Conservation (phyloP, 805 yeast species). For the Candida maris region DNA sequence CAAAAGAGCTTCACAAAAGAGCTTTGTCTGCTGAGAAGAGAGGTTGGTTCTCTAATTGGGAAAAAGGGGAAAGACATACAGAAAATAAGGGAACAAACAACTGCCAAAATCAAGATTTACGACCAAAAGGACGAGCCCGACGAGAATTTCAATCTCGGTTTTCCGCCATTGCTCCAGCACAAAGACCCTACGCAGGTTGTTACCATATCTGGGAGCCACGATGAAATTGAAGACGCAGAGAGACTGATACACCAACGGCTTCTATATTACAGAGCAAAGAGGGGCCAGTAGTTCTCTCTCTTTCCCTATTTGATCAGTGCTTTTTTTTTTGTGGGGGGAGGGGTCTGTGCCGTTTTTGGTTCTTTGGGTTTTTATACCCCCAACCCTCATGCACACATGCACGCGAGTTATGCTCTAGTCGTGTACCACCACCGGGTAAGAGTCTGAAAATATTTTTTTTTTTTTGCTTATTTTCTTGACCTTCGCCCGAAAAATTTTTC, state of each 20-base stretch:
- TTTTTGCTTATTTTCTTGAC: conserved; percentile 10
- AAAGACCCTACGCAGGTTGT: conserved; percentile 11
- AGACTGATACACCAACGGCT: conserved; percentile 9
- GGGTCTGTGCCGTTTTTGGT: no score
- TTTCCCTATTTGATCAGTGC: no score
- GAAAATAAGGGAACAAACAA: conserved; percentile 30
- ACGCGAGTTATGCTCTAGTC: not conserved
- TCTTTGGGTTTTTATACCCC: not conserved
- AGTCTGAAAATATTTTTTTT: conserved; percentile 3
- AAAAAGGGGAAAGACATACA: conserved; percentile 38
- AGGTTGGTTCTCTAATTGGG: conserved; percentile 43
- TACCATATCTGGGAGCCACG: conserved; percentile 11
- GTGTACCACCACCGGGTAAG: conserved; percentile 2
- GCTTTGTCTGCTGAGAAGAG: conserved; percentile 25
- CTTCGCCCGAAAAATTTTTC: conserved; percentile 19
- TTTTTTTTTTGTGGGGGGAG: no score
- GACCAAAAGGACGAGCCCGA: conserved; percentile 19
- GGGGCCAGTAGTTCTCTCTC: no score
- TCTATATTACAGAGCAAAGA: conserved; percentile 13
- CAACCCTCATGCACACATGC: not conserved
- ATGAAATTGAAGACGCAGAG: conserved; percentile 12
- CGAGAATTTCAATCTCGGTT: not conserved
- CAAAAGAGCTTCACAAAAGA: conserved; percentile 10
- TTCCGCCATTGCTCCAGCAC: not conserved
- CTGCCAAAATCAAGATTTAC: conserved; percentile 38